These are phyloP conservation scores for Graphilbum ipis-grandicollis DNA, from an alignment of 2,329 filamentous ascomycete species.

Conservation along the genomic window DNA sequence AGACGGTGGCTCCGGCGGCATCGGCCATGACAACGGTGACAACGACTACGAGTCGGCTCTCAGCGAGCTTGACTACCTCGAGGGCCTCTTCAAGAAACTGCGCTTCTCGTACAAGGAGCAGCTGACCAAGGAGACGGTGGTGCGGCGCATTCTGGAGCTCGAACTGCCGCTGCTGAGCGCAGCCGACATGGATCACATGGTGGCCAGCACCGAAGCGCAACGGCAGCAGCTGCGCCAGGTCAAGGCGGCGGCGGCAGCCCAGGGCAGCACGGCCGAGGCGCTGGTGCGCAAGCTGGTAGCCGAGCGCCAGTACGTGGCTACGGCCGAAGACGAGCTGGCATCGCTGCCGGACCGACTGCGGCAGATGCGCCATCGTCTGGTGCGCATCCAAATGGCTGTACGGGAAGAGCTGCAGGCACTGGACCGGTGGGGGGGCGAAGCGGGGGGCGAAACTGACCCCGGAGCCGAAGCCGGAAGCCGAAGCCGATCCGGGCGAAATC, in stretches of 20 bases:
- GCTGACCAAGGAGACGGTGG: slow-evolving; percentile 95
- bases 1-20: too few species aligned
- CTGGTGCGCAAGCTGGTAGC: slow-evolving; percentile 39
- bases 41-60: slow-evolving; percentile 8
- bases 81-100: slow-evolving; percentile 87
- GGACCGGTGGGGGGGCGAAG: slow-evolving; percentile 23
- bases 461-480: neutral
- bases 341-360: slow-evolving; percentile 22
- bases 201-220: slow-evolving; percentile 42
- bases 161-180: slow-evolving; percentile 72
- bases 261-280: slow-evolving; percentile 55
- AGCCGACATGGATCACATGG: slow-evolving; percentile 65
- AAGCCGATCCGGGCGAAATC: too few species aligned
- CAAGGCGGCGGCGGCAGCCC: slow-evolving; percentile 60
- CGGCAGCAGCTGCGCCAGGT: slow-evolving; percentile 65
- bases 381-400: slow-evolving; percentile 44
- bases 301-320: slow-evolving; percentile 28
- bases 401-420: slow-evolving; percentile 50
- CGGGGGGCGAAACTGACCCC: neutral
- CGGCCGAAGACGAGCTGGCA: slow-evolving; percentile 28
- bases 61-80: slow-evolving; percentile 68
- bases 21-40: too few species aligned
- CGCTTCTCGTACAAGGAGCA: slow-evolving; percentile 97
- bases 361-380: slow-evolving; percentile 7
- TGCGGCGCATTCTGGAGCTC: slow-evolving; percentile 80